A percentile compares a stretch with the other conserved stretches of the same genome.
Conservation (phyloP, 2,329 filamentous ascomycete genomes). For the Lachnellula suecica region DNA sequence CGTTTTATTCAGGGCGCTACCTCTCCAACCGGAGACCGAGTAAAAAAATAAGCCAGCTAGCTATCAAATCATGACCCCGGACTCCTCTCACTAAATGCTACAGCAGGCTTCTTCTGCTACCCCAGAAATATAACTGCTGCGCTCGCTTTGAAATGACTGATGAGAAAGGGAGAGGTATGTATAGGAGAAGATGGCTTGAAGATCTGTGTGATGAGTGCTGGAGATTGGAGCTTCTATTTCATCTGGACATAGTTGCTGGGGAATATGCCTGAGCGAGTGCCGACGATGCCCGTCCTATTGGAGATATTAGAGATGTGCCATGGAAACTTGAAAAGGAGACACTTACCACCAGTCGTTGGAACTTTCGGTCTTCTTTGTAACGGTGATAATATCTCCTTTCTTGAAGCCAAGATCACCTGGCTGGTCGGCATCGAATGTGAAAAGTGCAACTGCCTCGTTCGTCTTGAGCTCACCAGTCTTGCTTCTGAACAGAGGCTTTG, state of each 20-base stretch:
- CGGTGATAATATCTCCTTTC: conserved; percentile 95
- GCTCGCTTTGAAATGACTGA: not conserved
- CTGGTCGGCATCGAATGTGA: conserved; percentile 92
- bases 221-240: conserved; percentile 34
- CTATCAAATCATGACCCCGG: not conserved
- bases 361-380: conserved; percentile 90
- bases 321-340: not conserved
- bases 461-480: conserved; percentile 56
- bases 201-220: not conserved
- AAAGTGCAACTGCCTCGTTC: conserved; percentile 88
- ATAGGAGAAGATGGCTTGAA: not conserved
- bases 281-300: conserved; percentile 81
- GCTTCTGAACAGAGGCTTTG: conserved; percentile 78
- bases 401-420: conserved; percentile 92
- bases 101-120: not conserved
- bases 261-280: conserved; percentile 85
- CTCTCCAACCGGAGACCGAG: not conserved
- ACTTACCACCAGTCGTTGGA: conserved; percentile 92
- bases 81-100: not conserved
- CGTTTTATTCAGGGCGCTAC: not conserved
- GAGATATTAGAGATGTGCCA: conserved; percentile 13
- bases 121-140: not conserved
- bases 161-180: not conserved
- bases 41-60: not conserved
- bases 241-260: conserved; percentile 78